phyloP scores from a whole-genome alignment of 2,329 filamentous ascomycete genomes.

The Diaporthe amygdali region DNA sequence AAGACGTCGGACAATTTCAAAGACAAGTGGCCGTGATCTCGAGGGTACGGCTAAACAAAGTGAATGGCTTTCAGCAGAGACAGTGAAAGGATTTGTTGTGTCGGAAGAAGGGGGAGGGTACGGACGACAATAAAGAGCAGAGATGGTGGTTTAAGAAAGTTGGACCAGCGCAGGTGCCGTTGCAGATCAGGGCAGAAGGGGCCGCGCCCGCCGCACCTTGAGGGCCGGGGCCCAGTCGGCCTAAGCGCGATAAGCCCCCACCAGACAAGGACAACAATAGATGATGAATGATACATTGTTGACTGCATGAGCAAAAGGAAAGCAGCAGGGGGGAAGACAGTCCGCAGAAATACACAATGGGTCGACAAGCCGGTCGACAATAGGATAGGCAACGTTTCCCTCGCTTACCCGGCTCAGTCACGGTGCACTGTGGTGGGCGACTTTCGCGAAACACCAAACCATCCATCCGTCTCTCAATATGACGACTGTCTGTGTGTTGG shows the following conservation, averaged over 20 bases:
- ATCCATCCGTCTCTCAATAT: not conserved
- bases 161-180: not conserved
- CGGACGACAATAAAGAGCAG: not conserved
- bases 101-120: not conserved
- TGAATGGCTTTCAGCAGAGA: slow-evolving; percentile 2
- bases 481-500: not conserved
- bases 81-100: not conserved
- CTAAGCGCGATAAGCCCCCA: slow-evolving; percentile 18
- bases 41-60: not conserved
- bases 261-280: not conserved
- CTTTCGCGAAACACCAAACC: not conserved
- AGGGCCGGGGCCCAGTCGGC: slow-evolving; percentile 11
- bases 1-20: not conserved
- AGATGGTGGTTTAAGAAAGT: not conserved
- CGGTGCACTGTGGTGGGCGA: not conserved
- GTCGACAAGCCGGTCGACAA: not conserved
- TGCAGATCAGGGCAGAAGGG: slow-evolving; percentile 17
- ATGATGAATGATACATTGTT: slow-evolving; percentile 6
- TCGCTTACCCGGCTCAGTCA: not conserved
- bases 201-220: not conserved
- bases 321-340: not conserved
- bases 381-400: not conserved
- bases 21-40: not conserved
- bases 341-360: not conserved
- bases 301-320: not conserved